Evolutionary conservation across 2,329 filamentous ascomycete genomes (phyloP).

Genomic region (Pezicula neosporulosa): DNA sequence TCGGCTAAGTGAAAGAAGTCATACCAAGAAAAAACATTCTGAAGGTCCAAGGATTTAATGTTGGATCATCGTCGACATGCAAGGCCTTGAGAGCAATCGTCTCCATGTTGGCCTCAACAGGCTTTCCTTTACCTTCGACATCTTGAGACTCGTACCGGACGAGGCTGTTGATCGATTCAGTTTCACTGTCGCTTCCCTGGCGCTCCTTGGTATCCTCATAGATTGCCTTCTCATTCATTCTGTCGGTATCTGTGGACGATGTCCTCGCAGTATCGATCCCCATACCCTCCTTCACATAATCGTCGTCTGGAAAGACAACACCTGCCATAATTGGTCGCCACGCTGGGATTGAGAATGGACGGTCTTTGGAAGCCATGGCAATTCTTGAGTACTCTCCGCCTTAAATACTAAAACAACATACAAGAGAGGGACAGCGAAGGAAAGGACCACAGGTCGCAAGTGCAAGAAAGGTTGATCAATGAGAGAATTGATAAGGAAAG

Average conservation of each 20-base stretch:
- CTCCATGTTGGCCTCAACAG: conserved; percentile 10
- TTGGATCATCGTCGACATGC: conserved; percentile 15
- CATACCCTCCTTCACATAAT: not conserved
- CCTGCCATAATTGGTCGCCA: not conserved
- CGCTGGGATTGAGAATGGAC: not conserved
- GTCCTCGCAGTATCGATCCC: not conserved
- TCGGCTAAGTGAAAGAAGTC: not conserved
- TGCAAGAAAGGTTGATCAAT: not conserved
- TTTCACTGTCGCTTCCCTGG: not conserved
- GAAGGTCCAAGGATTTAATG: conserved; percentile 31
- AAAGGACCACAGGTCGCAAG: not conserved
- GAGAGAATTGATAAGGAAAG: not conserved
- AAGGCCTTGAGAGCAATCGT: conserved; percentile 9
- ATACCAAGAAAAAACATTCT: conserved; percentile 34
- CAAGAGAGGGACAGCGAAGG: too few species aligned
- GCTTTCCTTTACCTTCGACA: conserved; percentile 2
- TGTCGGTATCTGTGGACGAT: not conserved
- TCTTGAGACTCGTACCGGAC: conserved; percentile 5
- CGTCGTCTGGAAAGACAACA: not conserved
- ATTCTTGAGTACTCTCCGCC: not conserved
- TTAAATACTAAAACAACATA: too few species aligned
- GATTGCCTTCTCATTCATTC: too few species aligned
- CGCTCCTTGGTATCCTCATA: not conserved
- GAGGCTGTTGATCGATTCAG: conserved; percentile 1
- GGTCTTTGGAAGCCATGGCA: not conserved